phyloP scores from a whole-genome alignment of 2,329 filamentous ascomycete genomes.

The Xylariaceae sp. region DNA sequence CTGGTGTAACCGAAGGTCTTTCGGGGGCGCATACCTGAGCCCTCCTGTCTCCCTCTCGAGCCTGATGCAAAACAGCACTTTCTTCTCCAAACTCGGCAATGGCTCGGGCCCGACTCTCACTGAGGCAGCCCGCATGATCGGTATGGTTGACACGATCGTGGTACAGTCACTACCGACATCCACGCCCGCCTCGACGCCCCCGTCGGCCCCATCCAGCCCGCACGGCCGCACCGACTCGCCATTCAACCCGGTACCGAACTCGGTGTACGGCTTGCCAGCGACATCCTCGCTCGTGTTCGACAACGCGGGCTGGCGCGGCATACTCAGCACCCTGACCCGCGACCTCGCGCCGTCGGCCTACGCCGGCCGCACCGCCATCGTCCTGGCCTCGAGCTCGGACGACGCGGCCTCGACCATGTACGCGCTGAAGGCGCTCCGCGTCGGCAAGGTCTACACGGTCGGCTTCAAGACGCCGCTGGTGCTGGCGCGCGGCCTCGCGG shows the following conservation, averaged over 20 bases:
- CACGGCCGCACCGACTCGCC: constrained; percentile 26
- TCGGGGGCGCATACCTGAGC: constrained; percentile 76
- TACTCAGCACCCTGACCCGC: constrained; percentile 70
- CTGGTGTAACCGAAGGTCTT: constrained; percentile 64
- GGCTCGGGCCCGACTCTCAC: constrained; percentile 54
- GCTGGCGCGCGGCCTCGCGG: constrained; percentile 58
- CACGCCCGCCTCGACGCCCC: constrained; percentile 35
- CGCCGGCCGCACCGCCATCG: constrained; percentile 64
- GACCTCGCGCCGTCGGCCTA: constrained; percentile 81
- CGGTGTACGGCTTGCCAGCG: constrained; percentile 31
- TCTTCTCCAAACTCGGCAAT: constrained; percentile 43
- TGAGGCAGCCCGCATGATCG: constrained; percentile 70
- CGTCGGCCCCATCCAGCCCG: constrained; percentile 42
- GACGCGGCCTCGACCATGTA: constrained; percentile 75
- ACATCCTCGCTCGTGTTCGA: constrained; percentile 61
- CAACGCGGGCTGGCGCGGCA: constrained; percentile 80
- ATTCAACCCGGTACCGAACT: constrained; percentile 5
- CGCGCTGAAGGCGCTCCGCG: constrained; percentile 65
- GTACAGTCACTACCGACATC: constrained; percentile 44
- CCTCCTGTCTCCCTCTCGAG: constrained; percentile 57
- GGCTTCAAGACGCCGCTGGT: constrained; percentile 62
- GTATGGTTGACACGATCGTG: constrained; percentile 75
- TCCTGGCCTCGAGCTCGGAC: constrained; percentile 64
- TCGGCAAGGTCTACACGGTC: constrained; percentile 76
- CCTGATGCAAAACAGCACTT: constrained; percentile 49